Conservation (phyloP, 2,329 filamentous ascomycete genomes). For the Talaromyces sp. region DNA sequence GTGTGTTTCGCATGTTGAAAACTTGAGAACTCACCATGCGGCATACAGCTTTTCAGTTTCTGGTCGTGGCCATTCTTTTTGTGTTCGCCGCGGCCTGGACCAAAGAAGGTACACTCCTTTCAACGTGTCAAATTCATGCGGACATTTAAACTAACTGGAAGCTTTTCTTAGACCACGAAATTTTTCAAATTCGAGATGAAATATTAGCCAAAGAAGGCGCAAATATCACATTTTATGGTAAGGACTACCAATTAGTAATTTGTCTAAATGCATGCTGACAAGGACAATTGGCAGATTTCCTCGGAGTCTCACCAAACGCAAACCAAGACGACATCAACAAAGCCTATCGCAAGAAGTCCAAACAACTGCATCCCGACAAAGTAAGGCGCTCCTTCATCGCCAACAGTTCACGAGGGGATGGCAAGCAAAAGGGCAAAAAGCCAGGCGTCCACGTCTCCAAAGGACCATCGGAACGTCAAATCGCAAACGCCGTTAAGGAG, state of each 20-base stretch:
- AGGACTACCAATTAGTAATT: neutral
- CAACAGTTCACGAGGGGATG: slow-evolving; percentile 58
- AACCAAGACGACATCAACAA: slow-evolving; percentile 87
- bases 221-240: slow-evolving; percentile 81
- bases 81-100: slow-evolving; percentile 73
- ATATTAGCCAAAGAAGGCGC: slow-evolving; percentile 70
- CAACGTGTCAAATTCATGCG: slow-evolving; percentile 10
- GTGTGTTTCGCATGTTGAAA: neutral
- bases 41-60: slow-evolving; percentile 58
- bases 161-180: slow-evolving; percentile 73
- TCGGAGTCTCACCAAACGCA: slow-evolving; percentile 70
- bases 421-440: slow-evolving; percentile 54
- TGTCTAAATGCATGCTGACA: neutral
- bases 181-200: slow-evolving; percentile 92
- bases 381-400: slow-evolving; percentile 78
- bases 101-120: slow-evolving; percentile 66
- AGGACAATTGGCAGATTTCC: slow-evolving; percentile 59
- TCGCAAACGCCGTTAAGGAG: slow-evolving; percentile 73
- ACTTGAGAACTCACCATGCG: slow-evolving; percentile 59
- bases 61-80: slow-evolving; percentile 67
- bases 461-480: slow-evolving; percentile 68
- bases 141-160: slow-evolving; percentile 1
- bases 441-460: slow-evolving; percentile 65
- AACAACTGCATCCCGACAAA: slow-evolving; percentile 89
- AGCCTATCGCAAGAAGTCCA: slow-evolving; percentile 85